These are phyloP conservation scores for Astrothelium subdiscretum DNA, from an alignment of 495 filamentous ascomycete genomes.

Conservation along the genomic window DNA sequence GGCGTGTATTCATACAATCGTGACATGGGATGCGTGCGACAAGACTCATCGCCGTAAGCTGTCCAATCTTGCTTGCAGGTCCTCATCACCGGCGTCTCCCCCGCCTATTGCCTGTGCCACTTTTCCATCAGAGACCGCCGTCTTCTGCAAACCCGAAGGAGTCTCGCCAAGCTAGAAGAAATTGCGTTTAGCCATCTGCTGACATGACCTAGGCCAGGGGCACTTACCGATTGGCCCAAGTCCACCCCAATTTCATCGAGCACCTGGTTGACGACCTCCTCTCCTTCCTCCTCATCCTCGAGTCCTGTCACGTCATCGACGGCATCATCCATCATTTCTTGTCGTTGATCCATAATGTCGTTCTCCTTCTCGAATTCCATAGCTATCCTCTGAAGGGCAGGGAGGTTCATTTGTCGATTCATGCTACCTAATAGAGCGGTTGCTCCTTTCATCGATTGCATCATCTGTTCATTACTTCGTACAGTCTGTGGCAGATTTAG, in stretches of 20 bases:
- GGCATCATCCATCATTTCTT: constrained; percentile 99
- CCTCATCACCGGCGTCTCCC: constrained; percentile 32
- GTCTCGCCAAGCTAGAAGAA: constrained; percentile 32
- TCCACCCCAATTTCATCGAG: constrained; percentile 96
- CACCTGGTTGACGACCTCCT: constrained; percentile 92
- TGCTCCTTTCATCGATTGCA: constrained; percentile 98
- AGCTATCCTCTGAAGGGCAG: constrained; percentile 86
- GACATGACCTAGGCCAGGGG: constrained; percentile 12
- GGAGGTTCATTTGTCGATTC: constrained; percentile 96
- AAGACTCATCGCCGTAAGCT: constrained; percentile 25
- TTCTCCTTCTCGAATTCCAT: constrained; percentile 99
- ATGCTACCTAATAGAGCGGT: constrained; percentile 85
- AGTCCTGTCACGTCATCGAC: constrained; percentile 95
- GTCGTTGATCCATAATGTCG: constrained; percentile 96
- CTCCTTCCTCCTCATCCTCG: constrained; percentile 78
- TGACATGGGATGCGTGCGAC: neutral
- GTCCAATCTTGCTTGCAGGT: constrained; percentile 35
- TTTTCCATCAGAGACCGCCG: constrained; percentile 26
- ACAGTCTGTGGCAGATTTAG: constrained; percentile 53
- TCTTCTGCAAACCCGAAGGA: constrained; percentile 31
- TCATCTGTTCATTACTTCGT: constrained; percentile 97
- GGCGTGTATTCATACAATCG: neutral
- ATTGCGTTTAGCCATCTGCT: constrained; percentile 15
- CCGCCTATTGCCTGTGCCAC: constrained; percentile 34
- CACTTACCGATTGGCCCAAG: constrained; percentile 69